These are phyloP conservation scores for Parathielavia appendiculata DNA, from an alignment of 495 filamentous ascomycete genomes.

Conservation along the genomic window DNA sequence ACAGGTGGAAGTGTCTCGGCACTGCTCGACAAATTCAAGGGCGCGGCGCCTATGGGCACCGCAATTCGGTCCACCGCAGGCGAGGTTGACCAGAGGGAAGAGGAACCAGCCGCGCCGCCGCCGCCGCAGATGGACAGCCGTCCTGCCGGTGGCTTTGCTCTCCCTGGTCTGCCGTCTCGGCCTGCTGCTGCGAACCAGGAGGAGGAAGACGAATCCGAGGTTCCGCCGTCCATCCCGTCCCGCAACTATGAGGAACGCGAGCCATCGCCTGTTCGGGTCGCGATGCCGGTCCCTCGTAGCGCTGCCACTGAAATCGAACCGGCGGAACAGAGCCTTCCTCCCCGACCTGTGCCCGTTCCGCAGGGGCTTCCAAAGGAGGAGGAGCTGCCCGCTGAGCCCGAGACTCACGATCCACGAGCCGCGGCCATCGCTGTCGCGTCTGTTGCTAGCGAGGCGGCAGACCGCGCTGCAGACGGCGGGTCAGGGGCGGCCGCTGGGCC, in stretches of 20 bases:
- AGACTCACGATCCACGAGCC: conserved; percentile 56
- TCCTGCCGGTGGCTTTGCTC: conserved; percentile 62
- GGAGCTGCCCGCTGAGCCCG: conserved; percentile 58
- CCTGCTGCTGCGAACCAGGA: conserved; percentile 46
- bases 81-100: conserved; percentile 31
- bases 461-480: conserved; percentile 20
- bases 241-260: conserved; percentile 35
- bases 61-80: conserved; percentile 42
- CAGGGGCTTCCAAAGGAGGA: conserved; percentile 58
- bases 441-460: conserved; percentile 7
- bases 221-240: conserved; percentile 40
- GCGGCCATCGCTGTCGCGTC: conserved; percentile 53
- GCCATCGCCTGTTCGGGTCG: conserved; percentile 72
- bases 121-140: conserved; percentile 55
- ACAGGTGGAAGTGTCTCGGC: conserved; percentile 60
- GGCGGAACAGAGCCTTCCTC: conserved; percentile 43
- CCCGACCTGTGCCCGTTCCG: conserved; percentile 45
- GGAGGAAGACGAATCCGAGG: conserved; percentile 45
- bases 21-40: conserved; percentile 72
- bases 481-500: conserved; percentile 21
- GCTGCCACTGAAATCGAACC: conserved; percentile 50
- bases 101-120: conserved; percentile 45
- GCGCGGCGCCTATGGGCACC: conserved; percentile 61
- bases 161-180: conserved; percentile 65
- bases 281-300: conserved; percentile 73